phyloP scores from a whole-genome alignment of 2,329 filamentous ascomycete genomes.

The Aspergillus aculeatus region DNA sequence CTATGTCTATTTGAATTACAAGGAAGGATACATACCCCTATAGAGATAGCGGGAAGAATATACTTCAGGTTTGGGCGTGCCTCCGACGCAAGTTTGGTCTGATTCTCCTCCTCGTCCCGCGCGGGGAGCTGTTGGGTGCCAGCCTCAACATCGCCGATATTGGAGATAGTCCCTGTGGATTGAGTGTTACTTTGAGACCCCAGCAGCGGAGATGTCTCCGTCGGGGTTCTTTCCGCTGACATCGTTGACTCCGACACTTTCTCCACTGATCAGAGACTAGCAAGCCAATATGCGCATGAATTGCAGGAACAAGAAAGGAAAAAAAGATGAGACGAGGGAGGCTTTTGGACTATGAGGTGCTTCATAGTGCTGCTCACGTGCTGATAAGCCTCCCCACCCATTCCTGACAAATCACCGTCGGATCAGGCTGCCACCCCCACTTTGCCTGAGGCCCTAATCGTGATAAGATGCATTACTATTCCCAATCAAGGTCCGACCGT shows the following conservation, averaged over 20 bases:
- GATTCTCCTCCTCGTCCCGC: conserved; percentile 13
- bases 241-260: conserved; percentile 16
- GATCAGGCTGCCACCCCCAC: neutral
- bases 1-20: neutral
- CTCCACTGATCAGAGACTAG: conserved; percentile 5
- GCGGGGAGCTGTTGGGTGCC: conserved; percentile 9
- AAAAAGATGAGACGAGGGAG: neutral
- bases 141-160: conserved; percentile 21
- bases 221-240: conserved; percentile 22
- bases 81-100: conserved; percentile 42
- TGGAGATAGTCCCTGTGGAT: conserved; percentile 25
- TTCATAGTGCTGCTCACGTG: conserved; percentile 15
- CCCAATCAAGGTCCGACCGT: neutral
- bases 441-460: neutral
- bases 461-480: neutral
- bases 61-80: conserved; percentile 53
- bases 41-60: conserved; percentile 60
- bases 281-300: neutral
- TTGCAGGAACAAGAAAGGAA: neutral
- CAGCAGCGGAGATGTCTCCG: conserved; percentile 50
- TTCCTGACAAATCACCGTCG: conserved; percentile 1
- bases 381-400: conserved; percentile 17
- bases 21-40: conserved; percentile 53
- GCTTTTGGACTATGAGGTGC: neutral
- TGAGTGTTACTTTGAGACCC: conserved; percentile 29